These are phyloP conservation scores for Chloropicon primus DNA, from an alignment of 139 green algal genomes.

Conservation along the genomic window DNA sequence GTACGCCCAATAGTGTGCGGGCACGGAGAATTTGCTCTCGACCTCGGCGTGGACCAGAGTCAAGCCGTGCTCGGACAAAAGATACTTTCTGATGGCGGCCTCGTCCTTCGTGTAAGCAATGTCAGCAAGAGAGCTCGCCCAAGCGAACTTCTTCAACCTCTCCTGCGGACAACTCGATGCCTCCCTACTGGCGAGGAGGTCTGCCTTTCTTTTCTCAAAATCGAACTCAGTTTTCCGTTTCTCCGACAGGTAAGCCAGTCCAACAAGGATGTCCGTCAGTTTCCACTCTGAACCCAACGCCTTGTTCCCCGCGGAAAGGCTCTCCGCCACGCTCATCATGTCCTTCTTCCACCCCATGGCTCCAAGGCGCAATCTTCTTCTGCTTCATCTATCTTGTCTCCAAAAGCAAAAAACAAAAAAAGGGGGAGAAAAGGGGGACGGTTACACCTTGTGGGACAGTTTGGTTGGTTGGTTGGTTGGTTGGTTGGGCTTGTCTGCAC, in stretches of 20 bases:
- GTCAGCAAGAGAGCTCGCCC: not conserved
- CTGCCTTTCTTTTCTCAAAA: not conserved
- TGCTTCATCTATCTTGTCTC: not conserved
- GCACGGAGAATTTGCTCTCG: not conserved
- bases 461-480: no score
- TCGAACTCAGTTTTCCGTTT: not conserved
- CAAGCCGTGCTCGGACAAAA: not conserved
- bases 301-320: not conserved
- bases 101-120: not conserved
- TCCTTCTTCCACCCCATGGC: not conserved
- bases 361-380: no score
- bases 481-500: no score
- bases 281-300: not conserved
- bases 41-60: not conserved
- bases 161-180: not conserved
- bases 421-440: no score
- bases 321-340: not conserved
- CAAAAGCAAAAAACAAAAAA: no score
- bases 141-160: not conserved
- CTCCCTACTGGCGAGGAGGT: not conserved
- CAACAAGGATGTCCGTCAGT: not conserved
- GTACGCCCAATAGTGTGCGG: not conserved
- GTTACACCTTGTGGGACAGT: no score
- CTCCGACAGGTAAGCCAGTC: not conserved
- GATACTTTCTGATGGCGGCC: not conserved